Conservation (phyloP, 169 alveolate genomes). For the Toxoplasma gondii region DNA sequence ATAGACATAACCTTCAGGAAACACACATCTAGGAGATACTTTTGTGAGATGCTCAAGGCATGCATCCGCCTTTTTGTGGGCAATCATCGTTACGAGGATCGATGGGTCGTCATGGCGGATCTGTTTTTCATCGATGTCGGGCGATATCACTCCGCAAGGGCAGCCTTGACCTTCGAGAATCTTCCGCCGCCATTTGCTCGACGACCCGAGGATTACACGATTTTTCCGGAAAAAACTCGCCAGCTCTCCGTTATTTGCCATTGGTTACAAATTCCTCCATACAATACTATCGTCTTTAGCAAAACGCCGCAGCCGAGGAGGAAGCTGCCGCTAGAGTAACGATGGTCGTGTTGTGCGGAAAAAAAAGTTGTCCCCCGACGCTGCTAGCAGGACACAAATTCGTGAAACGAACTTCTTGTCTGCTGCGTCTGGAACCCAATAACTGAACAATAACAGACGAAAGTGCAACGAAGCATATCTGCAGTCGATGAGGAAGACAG, state of each 20-base stretch:
- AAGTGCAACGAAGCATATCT: no score
- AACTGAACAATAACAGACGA: no score
- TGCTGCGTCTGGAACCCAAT: no score
- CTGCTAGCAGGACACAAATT: no score
- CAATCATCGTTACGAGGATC: neutral
- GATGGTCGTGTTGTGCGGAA: no score
- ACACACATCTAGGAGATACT: neutral
- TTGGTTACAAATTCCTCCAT: no score
- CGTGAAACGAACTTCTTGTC: no score
- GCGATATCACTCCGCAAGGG: conserved; percentile 4
- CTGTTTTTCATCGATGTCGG: conserved; percentile 41
- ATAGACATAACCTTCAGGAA: conserved; percentile 18
- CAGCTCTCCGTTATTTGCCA: neutral
- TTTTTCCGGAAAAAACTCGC: neutral
- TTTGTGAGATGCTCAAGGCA: neutral
- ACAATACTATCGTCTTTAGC: no score
- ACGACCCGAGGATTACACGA: conserved; percentile 2
- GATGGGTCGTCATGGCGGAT: neutral
- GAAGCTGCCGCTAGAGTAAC: no score
- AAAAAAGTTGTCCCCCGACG: no score
- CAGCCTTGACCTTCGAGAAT: neutral
- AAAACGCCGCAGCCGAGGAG: no score
- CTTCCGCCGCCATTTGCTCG: conserved; percentile 22
- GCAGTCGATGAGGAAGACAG: no score
- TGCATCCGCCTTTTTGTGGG: conserved; percentile 46